Percentiles rank a stretch among this genome's conserved stretches.
phyloP scores from a whole-genome alignment of 805 yeast genomes.

The Candida patagonica region DNA sequence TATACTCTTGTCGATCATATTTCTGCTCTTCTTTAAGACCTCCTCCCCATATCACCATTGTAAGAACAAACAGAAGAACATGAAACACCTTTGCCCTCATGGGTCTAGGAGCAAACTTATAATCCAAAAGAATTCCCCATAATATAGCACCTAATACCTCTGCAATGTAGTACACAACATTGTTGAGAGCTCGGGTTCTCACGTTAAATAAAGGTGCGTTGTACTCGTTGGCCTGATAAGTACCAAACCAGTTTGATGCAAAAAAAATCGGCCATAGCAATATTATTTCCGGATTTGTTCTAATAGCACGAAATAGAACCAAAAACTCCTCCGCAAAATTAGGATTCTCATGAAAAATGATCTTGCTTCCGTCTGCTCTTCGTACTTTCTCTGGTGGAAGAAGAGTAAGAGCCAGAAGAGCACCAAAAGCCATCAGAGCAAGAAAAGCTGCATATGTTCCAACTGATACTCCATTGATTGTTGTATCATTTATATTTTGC shows the following conservation, averaged over 20 bases:
- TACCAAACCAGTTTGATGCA: constrained; percentile 49
- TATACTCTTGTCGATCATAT: constrained; percentile 31
- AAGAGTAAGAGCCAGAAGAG: constrained; percentile 31
- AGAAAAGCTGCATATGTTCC: constrained; percentile 46
- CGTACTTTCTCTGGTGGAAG: constrained; percentile 28
- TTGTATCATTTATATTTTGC: constrained; percentile 32
- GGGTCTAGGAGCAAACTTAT: constrained; percentile 33
- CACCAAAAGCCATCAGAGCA: constrained; percentile 40
- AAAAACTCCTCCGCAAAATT: constrained; percentile 32
- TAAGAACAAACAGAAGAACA: constrained; percentile 29
- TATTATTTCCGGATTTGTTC: constrained; percentile 32
- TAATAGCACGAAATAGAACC: constrained; percentile 14
- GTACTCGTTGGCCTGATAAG: constrained; percentile 46
- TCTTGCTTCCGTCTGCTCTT: constrained; percentile 39
- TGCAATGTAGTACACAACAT: constrained; percentile 41
- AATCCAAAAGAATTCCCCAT: constrained; percentile 40
- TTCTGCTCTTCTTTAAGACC: constrained; percentile 41
- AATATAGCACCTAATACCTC: constrained; percentile 48
- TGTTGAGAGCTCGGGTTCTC: constrained; percentile 48
- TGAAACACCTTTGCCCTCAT: constrained; percentile 38
- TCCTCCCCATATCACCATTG: constrained; percentile 51
- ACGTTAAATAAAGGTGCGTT: constrained; percentile 44
- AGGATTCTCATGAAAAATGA: constrained; percentile 24
- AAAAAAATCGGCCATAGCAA: constrained; percentile 46
- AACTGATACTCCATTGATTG: constrained; percentile 23